These are phyloP conservation scores for Noccaea bulbosa DNA, from an alignment of 345 rosid genomes.

Conservation along the genomic window DNA sequence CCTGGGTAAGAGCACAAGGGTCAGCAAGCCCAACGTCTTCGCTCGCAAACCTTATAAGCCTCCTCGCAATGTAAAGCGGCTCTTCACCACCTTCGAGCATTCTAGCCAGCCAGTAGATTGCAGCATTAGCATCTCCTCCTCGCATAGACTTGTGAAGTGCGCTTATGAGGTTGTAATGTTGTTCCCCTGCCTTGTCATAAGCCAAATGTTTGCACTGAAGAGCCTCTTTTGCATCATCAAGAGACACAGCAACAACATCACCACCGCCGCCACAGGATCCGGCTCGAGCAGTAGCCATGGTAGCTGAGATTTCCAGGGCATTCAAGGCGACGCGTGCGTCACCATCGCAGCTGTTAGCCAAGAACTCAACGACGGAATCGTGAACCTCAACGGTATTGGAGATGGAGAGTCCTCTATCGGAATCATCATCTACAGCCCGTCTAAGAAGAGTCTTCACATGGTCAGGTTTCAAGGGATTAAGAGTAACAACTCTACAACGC, in stretches of 20 bases:
- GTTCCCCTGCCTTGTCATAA: constrained; percentile 81
- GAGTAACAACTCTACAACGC: constrained; percentile 69
- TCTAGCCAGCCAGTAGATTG: constrained; percentile 81
- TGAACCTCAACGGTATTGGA: constrained; percentile 44
- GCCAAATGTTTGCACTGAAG: constrained; percentile 80
- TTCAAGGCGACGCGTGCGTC: constrained; percentile 86
- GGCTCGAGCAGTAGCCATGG: constrained; percentile 54
- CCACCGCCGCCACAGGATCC: not conserved
- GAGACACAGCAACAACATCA: constrained; percentile 36
- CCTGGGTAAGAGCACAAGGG: constrained; percentile 74
- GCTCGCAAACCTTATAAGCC: constrained; percentile 81
- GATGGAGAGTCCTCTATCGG: constrained; percentile 55
- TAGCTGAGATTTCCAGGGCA: constrained; percentile 73
- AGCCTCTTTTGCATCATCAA: constrained; percentile 86
- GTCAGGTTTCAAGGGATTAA: constrained; percentile 62
- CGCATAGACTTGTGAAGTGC: constrained; percentile 91
- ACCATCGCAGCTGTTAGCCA: constrained; percentile 73
- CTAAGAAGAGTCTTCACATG: constrained; percentile 55
- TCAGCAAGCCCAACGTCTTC: constrained; percentile 89
- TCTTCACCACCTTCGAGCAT: constrained; percentile 89
- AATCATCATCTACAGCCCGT: constrained; percentile 58
- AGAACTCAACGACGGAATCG: constrained; percentile 56
- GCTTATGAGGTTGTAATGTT: constrained; percentile 82
- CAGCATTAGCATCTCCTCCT: constrained; percentile 77
- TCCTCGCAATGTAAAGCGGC: constrained; percentile 84